Base-by-base conservation (phyloP, 345 rosid species). In the Arabidopsis suecica region DNA sequence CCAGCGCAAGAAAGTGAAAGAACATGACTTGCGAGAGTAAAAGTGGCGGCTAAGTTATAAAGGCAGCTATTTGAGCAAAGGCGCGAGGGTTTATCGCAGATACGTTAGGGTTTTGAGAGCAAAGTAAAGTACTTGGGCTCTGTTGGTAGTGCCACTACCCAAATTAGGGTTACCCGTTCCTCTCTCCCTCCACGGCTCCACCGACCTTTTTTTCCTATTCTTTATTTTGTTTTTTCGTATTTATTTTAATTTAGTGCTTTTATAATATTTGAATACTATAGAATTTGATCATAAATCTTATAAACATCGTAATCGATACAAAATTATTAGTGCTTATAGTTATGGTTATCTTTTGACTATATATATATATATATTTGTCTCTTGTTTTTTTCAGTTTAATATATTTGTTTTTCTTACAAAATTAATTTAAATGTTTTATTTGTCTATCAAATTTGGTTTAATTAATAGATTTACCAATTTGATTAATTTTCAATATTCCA, bases 31-130 rank as follows among this genome's bases (percentile, higher is more conserved):
- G 45, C 4, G 25, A 58, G 34, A 20, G 30, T 55, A 12, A 7
- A 66, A 72, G 75, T 13, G 71, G 71, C 75, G 75, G 50, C 64
- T 68, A 61, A 61, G 42, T 67, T 74, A 79, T 67, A 79, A 66
- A 78, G 60, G 69, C 23, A 33, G 59, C 20, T 54, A 53, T 6
- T 61, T 53, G 23, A 20, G 20, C 9, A 49, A 73, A 61, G 37
- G 73, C 60, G 59, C 51, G 65, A 79, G 78, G 78, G 81, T 78
- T 78, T 72, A 60, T 60, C 63, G 78, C 34, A 72, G 59, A 56
- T 7, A 38, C 62, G 69, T 67, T 68, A 49, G 78, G 78, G 71
- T 79, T 73, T 76, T 69, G 62, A 49, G 71, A 73, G 72, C 50
- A 59, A 57, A 70, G 48, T 30, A 6, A 38, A 45, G 30, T 2